A percentile compares a stretch with the other conserved stretches of the same genome.
Evolutionary conservation across 169 alveolate genomes (phyloP).

Genomic region (Fabrea salina): DNA sequence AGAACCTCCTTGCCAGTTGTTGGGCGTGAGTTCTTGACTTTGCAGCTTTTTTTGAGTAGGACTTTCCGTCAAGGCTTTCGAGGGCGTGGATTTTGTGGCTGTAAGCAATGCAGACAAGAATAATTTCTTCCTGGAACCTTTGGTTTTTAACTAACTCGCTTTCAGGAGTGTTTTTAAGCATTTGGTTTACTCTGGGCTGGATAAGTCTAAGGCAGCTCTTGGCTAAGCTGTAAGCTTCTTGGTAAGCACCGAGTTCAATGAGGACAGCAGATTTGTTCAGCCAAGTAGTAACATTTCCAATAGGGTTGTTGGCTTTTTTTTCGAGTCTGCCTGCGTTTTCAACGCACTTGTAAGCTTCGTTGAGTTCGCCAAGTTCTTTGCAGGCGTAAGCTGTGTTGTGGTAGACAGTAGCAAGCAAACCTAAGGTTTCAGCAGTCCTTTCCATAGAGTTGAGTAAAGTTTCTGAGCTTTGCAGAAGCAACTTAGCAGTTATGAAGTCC

Average conservation of each 20-base stretch:
- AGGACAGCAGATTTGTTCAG: conserved; percentile 29
- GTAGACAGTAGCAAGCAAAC: conserved; percentile 4
- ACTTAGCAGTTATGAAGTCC: not conserved
- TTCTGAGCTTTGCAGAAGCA: not conserved
- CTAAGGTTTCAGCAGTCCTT: not conserved
- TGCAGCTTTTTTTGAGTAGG: not conserved
- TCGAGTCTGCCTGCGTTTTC: not conserved
- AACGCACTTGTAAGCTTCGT: not conserved
- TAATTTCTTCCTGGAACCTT: conserved; percentile 8
- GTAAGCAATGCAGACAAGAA: not conserved
- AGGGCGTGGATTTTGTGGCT: not conserved
- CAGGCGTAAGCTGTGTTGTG: not conserved
- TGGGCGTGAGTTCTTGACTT: not conserved
- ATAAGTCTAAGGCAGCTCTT: not conserved
- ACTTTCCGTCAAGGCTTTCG: not conserved
- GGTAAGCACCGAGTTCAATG: conserved; percentile 4
- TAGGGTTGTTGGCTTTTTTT: not conserved
- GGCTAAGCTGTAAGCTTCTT: not conserved
- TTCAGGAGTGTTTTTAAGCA: not conserved
- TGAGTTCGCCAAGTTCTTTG: not conserved
- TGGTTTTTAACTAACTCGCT: not conserved
- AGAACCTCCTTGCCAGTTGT: not conserved
- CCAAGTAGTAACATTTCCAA: not conserved
- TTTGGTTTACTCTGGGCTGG: not conserved
- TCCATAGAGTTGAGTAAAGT: not conserved